Base-by-base conservation (phyloP, 805 yeast species). In the Candida lessepsii region DNA sequence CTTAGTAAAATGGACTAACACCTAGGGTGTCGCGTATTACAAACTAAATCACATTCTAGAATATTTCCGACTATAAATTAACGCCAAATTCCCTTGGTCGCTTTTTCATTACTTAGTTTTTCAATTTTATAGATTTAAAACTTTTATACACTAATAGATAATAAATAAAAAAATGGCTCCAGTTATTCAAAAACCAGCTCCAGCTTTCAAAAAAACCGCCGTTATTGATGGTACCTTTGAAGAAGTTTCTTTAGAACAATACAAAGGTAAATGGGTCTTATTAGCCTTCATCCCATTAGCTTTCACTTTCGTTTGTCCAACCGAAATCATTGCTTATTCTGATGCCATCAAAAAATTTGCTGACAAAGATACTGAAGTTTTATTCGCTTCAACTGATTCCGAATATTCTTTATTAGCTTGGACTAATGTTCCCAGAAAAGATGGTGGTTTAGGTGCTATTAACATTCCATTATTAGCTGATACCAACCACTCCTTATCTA, bases 291-390 rank as follows among this genome's bases (percentile, higher is more conserved):
- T 93, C 67, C 99, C 99, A 70, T 76, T 91, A 80, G 99, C 99
- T 39, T 93, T 93, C 90, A 93, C 99, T 47, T 93, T 93, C 57
- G 98, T 93, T 50, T 93, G 99, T 76, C 99, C 99, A 70, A 93
- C 99, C 55, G 98, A 93, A 78, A 90, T 93, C 76, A 83, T 93
- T 71, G 98, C 98, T 56, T 93, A 89, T 84, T 86, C 96, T 50
- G 96, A 91, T 57, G 96, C 97, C 56, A 86, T 80, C 57, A 80
- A 82, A 76, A 82, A 83, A 78, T 93, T 93, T 73, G 68, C 84
- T 57, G 95, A 79, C 54, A 83, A 87, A 65, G 91, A 82, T 60
- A 81, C 88, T 54, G 86, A 88, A 75, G 82, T 93, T 39, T 80
- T 93, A 62, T 89, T 93, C 57, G 97, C 98, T 54, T 91, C 98